Conservation (phyloP, 495 filamentous ascomycete genomes). For the Astrothelium macrocarpum region DNA sequence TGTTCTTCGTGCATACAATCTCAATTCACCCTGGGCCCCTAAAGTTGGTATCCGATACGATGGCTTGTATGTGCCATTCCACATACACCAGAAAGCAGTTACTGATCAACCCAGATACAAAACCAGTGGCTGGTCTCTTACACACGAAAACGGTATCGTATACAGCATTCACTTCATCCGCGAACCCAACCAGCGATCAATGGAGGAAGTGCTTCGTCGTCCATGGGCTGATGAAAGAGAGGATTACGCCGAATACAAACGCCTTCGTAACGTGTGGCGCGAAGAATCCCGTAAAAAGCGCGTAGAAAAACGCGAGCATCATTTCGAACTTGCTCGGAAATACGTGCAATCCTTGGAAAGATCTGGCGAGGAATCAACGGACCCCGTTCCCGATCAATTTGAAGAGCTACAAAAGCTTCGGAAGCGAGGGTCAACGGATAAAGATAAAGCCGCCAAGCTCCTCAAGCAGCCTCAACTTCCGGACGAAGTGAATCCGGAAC, state of each 20-base stretch:
- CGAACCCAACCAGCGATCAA: conserved; percentile 18
- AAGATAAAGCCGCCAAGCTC: not conserved
- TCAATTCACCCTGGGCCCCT: conserved; percentile 27
- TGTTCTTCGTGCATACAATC: conserved; percentile 27
- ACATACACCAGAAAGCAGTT: not conserved
- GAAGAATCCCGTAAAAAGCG: too few species aligned
- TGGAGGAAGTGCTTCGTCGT: conserved; percentile 23
- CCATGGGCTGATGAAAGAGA: conserved; percentile 29
- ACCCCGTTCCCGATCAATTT: not conserved
- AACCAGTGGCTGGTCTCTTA: conserved; percentile 23
- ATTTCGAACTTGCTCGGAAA: not conserved
- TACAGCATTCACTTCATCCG: conserved; percentile 28
- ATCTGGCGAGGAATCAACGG: not conserved
- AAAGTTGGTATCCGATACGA: conserved; percentile 33
- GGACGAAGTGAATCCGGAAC: not conserved
- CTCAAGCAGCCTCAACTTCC: not conserved
- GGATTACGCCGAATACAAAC: conserved; percentile 34
- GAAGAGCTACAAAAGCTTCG: not conserved
- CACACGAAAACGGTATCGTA: conserved; percentile 14
- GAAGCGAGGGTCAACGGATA: not conserved
- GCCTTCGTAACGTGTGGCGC: conserved; percentile 5
- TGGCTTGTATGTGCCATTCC: conserved; percentile 28
- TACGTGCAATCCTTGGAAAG: not conserved
- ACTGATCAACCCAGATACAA: conserved; percentile 10
- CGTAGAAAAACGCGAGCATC: not conserved